A percentile compares a stretch with the other conserved stretches of the same genome.
Evolutionary conservation across 1,139 yeast genomes (phyloP).

Genomic region (Geotrichum klebahnii): DNA sequence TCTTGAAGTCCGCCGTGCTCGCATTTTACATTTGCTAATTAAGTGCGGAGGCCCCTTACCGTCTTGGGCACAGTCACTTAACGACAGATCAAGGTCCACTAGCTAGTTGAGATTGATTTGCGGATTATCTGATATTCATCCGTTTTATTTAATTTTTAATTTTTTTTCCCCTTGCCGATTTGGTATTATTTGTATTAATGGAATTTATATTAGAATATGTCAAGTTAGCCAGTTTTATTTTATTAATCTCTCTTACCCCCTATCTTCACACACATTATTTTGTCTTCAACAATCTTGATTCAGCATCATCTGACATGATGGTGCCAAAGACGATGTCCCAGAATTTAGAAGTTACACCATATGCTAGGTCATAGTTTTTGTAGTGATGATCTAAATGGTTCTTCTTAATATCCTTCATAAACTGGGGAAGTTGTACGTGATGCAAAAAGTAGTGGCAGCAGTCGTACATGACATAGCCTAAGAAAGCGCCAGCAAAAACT

Average conservation of each 20-base stretch:
- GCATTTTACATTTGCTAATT: no score
- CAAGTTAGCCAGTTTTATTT: no score
- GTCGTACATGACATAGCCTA: conserved; percentile 90
- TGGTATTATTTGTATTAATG: no score
- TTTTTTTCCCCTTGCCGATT: no score
- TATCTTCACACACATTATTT: not conserved
- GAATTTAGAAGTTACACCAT: conserved; percentile 88
- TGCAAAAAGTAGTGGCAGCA: conserved; percentile 86
- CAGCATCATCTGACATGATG: conserved; percentile 39
- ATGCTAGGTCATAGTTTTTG: conserved; percentile 92
- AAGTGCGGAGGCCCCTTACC: no score
- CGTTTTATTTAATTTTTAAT: no score
- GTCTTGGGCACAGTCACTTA: no score
- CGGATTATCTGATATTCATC: no score
- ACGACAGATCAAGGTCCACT: no score
- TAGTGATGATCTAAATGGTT: conserved; percentile 96
- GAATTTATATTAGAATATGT: no score
- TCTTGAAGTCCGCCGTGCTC: no score
- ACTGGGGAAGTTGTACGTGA: conserved; percentile 74
- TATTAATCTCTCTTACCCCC: not conserved
- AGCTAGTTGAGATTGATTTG: no score
- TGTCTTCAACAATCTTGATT: conserved; percentile 9
- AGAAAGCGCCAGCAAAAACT: conserved; percentile 87
- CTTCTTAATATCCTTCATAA: conserved; percentile 72
- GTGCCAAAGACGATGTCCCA: conserved; percentile 94